Evolutionary conservation across 768 basidiomycete genomes (phyloP), one percentile per base, ranked within the genome.

Genomic region (Tylopilus rubrobrunneus): DNA sequence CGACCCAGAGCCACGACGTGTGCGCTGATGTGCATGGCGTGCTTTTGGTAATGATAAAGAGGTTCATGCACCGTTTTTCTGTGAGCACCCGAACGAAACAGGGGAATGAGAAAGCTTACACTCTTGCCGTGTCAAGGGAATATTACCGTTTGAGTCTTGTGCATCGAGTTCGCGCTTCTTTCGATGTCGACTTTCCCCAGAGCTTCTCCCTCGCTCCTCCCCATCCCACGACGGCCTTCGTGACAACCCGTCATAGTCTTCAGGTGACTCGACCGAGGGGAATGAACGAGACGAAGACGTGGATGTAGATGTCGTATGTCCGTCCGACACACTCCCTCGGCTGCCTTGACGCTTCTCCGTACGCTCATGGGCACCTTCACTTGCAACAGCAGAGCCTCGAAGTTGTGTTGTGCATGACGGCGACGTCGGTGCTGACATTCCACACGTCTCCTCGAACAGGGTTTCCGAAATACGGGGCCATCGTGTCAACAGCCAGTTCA

Each of bases 401-500:
- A 21, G 1, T 2, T 21, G 41, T 9, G 48, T 4, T 2, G 7
- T 17, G 5, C 36, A 19, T 7, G 41, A 2, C 9, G 61, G 57
- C 17, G 66, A 55, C 14, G 57, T 17, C 5, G 59, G 51, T 3
- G 56, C 58, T 0, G 62, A 52, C 53, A 61, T 53, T 23, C 68
- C 68, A 48, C 68, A 68, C 27, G 10, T 57, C 8, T 70, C 67
- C 8, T 48, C 52, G 42, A 68, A 60, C 45, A 71, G 41, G 3
- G 34, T 51, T 10, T 69, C 65, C 23, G 62, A 71, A 23, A 70
- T 60, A 25, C 49, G 52, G 14, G 49, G 56, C 68, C 68, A 69
- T 34, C 68, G 55, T 12, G 57, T 55, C 56, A 69, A 58, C 19
- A 71, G 19, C 73, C 73, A 74, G 46, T 65, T 57, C 65, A 72